phyloP scores from a whole-genome alignment of 2,329 filamentous ascomycete genomes.

The Leptographium wingfieldii region DNA sequence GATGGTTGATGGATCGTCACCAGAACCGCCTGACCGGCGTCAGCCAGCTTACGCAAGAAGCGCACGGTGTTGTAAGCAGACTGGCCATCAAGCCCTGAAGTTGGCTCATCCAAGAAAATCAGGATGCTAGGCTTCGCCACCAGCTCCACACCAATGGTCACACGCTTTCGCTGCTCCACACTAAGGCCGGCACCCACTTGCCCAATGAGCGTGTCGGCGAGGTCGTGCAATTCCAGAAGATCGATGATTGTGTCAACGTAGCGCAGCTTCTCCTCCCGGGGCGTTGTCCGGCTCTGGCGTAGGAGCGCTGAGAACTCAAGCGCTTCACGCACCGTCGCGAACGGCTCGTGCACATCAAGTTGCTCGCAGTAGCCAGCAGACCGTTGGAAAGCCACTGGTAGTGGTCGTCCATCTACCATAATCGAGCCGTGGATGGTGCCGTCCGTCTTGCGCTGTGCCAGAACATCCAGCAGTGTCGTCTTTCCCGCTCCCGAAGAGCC shows the following conservation, averaged over 20 bases:
- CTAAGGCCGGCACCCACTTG: slow-evolving; percentile 38
- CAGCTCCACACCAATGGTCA: slow-evolving; percentile 49
- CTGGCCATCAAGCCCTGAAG: slow-evolving; percentile 53
- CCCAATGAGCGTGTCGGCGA: slow-evolving; percentile 36
- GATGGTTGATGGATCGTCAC: slow-evolving; percentile 62
- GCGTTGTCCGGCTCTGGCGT: slow-evolving; percentile 52
- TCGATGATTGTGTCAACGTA: slow-evolving; percentile 74
- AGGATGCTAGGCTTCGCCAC: slow-evolving; percentile 47
- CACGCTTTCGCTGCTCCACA: slow-evolving; percentile 39
- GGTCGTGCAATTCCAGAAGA: slow-evolving; percentile 34
- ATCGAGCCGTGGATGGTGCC: slow-evolving; percentile 64
- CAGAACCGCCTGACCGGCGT: slow-evolving; percentile 52
- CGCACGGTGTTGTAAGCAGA: slow-evolving; percentile 53
- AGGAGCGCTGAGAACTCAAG: slow-evolving; percentile 62
- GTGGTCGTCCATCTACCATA: slow-evolving; percentile 60
- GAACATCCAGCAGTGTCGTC: slow-evolving; percentile 70
- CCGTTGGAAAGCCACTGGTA: slow-evolving; percentile 63
- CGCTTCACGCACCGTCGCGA: slow-evolving; percentile 63
- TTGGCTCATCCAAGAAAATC: slow-evolving; percentile 50
- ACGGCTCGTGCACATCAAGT: slow-evolving; percentile 64
- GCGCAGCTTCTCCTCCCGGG: slow-evolving; percentile 55
- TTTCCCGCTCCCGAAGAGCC: slow-evolving; percentile 73
- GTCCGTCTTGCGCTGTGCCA: slow-evolving; percentile 68
- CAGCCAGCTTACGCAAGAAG: slow-evolving; percentile 55
- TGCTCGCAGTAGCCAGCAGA: slow-evolving; percentile 74